phyloP scores from a whole-genome alignment of 257 asterid genomes.

The Jacaranda mimosifolia region DNA sequence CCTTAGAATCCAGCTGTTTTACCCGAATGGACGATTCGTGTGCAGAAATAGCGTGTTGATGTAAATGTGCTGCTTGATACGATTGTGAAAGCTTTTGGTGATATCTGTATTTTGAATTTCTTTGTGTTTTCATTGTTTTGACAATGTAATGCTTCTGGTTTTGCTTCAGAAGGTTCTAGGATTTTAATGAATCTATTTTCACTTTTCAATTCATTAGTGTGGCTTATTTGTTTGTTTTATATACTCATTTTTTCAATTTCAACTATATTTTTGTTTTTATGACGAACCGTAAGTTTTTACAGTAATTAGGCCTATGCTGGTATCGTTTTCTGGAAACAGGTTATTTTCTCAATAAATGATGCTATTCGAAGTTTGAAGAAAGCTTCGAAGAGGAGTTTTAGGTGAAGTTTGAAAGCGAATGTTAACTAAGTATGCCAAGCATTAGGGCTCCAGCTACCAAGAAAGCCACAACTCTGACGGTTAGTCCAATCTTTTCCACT shows the following conservation, averaged over 20 bases:
- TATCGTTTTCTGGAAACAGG: constrained; percentile 2
- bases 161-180: constrained; percentile 19
- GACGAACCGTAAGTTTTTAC: not conserved
- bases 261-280: constrained; percentile 6
- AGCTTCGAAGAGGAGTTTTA: constrained; percentile 14
- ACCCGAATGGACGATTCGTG: constrained; percentile 34
- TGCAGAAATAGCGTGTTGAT: constrained; percentile 17
- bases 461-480: constrained; percentile 82
- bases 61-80: constrained; percentile 3
- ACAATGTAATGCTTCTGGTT: constrained; percentile 1
- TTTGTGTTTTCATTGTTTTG: constrained; percentile 8
- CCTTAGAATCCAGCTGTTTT: constrained; percentile 35
- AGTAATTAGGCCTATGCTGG: constrained; percentile 12
- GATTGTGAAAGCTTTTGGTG: not conserved
- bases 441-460: constrained; percentile 79
- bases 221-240: not conserved
- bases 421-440: constrained; percentile 73
- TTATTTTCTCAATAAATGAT: constrained; percentile 22
- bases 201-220: constrained; percentile 15
- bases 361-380: constrained; percentile 30
- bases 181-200: constrained; percentile 17
- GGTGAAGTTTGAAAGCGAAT: constrained; percentile 52
- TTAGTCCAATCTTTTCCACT: constrained; percentile 40
- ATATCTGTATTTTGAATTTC: not conserved
- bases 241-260: not conserved